phyloP scores from a whole-genome alignment of 2,329 filamentous ascomycete genomes.

The Cercospora zeae-maydis region DNA sequence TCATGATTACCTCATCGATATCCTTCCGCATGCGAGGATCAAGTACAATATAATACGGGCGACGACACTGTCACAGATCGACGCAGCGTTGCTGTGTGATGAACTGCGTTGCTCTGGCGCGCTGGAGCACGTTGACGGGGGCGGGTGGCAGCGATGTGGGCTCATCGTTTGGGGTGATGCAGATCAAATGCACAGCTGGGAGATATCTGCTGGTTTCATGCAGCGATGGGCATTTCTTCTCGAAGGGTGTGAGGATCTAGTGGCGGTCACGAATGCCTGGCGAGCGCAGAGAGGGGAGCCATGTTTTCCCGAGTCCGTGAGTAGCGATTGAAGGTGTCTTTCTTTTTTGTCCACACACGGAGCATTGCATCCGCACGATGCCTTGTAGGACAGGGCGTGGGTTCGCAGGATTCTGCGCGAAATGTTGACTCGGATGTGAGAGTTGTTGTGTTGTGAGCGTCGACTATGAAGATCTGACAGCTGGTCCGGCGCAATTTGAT shows the following conservation, averaged over 20 bases:
- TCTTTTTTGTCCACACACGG: too few species aligned
- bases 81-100: slow-evolving; percentile 24
- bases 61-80: slow-evolving; percentile 26
- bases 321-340: neutral
- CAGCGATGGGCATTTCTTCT: slow-evolving; percentile 42
- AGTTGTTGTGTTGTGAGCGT: too few species aligned
- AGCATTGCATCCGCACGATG: too few species aligned
- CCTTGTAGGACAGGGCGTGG: too few species aligned
- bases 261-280: slow-evolving; percentile 43
- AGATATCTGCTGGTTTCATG: slow-evolving; percentile 42
- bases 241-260: slow-evolving; percentile 40
- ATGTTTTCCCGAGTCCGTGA: slow-evolving; percentile 15
- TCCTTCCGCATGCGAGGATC: slow-evolving; percentile 30
- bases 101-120: slow-evolving; percentile 30
- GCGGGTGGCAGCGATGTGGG: slow-evolving; percentile 29
- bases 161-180: slow-evolving; percentile 42
- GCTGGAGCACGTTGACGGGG: slow-evolving; percentile 23
- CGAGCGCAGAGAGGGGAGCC: slow-evolving; percentile 35
- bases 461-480: too few species aligned
- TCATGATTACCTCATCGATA: slow-evolving; percentile 33
- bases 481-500: too few species aligned
- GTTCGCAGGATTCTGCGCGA: too few species aligned
- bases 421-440: too few species aligned
- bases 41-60: slow-evolving; percentile 32
- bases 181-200: slow-evolving; percentile 42